Base-by-base conservation (phyloP, 306 rosid genomes). In the Rosa lucieae region DNA sequence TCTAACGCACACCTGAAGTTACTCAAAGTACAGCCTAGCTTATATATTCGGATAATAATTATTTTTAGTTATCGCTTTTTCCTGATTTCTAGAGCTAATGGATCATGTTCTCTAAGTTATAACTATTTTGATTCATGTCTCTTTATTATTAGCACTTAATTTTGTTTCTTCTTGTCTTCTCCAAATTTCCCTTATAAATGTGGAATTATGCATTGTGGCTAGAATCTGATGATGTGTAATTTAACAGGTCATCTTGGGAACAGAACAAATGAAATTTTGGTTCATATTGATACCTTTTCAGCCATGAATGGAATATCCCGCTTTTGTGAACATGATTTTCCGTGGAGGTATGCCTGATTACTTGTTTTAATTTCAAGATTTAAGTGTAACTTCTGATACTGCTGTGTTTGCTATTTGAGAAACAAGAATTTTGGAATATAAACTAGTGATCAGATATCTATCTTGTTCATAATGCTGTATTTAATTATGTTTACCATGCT, bases 291-390 rank as follows among this genome's bases (percentile, higher is more conserved):
- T 84, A 82, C 97, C n/a, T 94, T 84, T 86, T 94, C 99, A 63
- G 97, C 99, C 81, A 94, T 94, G 97, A 94, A 88, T 82, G 99
- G 97, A 73, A 92, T 94, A 84, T 94, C 99, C 75, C 97, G 89
- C 85, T 94, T 94, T 74, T 89, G 94, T 82, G 97, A 94, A 89
- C 78, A 77, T 80, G 88, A 83, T 73, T 84, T 85, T 37, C 91
- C 89, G 9, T 92, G 97, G 98, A 94, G 97, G 99, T 94, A 91
- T 74, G 43, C 39, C 70, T 66, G 29, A 23, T 85, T 73, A 74
- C 62, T 80, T 49, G 48, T 32, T 44, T 47, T 74, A 46, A 42
- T 18, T 78, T 79, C 67, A 6, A 65, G 69, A 20, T 40, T 71
- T 40, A 13, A 42, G 43, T 49, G 40, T 66, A 56, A 18, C 55